These are phyloP conservation scores for Cetradonia linearis DNA, from an alignment of 495 filamentous ascomycete species.

Conservation along the genomic window DNA sequence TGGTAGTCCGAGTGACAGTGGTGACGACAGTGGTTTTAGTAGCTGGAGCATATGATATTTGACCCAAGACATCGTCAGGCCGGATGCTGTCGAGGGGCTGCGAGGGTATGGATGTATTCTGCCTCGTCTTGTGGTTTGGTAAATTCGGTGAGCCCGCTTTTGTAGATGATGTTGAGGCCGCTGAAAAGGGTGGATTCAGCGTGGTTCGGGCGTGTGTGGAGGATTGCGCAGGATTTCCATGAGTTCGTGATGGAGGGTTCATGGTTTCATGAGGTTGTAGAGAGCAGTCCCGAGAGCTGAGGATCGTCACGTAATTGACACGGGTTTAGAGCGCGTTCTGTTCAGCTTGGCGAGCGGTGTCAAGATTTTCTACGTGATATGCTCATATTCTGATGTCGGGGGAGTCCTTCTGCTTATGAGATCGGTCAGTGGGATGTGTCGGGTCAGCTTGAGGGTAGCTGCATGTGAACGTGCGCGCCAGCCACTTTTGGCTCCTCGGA, in stretches of 20 bases:
- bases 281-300: constrained; percentile 1
- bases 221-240: not conserved
- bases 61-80: constrained; percentile 40
- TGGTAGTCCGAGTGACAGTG: constrained; percentile 89
- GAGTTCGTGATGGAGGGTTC: constrained; percentile 6
- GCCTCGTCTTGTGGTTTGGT: constrained; percentile 17
- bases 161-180: constrained; percentile 1
- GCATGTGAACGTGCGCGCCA: not conserved
- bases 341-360: not conserved
- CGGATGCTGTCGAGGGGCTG: constrained; percentile 17
- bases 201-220: not conserved
- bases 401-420: not conserved
- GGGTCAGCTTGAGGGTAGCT: not conserved
- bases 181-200: not conserved
- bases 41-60: constrained; percentile 61
- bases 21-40: constrained; percentile 74
- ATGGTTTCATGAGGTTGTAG: constrained; percentile 4
- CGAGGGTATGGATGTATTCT: constrained; percentile 21
- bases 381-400: not conserved
- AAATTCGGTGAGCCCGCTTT: not conserved
- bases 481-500: constrained; percentile 20
- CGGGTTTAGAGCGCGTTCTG: constrained; percentile 18
- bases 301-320: constrained; percentile 20
- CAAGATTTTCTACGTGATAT: not conserved
- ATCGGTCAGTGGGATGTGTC: not conserved